Evolutionary conservation across 768 basidiomycete genomes (phyloP), one percentile per base, ranked within the genome.

Genomic region (Dentipellis sp.): DNA sequence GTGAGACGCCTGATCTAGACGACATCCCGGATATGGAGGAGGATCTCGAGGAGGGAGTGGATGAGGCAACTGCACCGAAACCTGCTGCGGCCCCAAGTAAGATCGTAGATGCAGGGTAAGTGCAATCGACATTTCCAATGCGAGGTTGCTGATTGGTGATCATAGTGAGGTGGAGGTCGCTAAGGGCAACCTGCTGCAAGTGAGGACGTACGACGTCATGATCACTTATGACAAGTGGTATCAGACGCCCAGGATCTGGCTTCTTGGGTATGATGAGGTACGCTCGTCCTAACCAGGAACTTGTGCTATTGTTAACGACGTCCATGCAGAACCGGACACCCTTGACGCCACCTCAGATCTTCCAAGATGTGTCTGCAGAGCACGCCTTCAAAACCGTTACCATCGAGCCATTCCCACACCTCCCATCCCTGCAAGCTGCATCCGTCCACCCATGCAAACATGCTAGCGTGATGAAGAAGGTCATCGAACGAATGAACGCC

Each of bases 201-300:
- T 98, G 40, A 83, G 97, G 66, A 99, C 95, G 10, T 99, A 99
- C 75, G 97, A 99, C 69, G 94, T 97, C 65, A 91, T 97, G 88
- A 98, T 99, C 76, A 92, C 91, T 50, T 99, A 98, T 70, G 97
- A 99, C 80, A 99, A 98, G 75, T 95, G 94, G 72, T 98, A 99
- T 72, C 97, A 98, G 71, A 97, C 94, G 11, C 97, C 97, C 21
- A 83, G 95, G 63, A 88, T 97, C 68, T 99, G 97, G 97, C 74
- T 99, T 57, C 82, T 94, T 61, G 97, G 97, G 17, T 97, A 97
- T 67, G 94, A 97, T 67, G 97, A 98, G 82, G 93, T 90, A 59
- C 56, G 74, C 59, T 3, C 51, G 48, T 39, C 19, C 23, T n/a
- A 19, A 4, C 49, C 34, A n/a, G 10, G 52, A 7, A 17, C 34